Conservation (phyloP, 1,284 basidiomycete genomes). For the Butyriboletus pseudospeciosus region DNA sequence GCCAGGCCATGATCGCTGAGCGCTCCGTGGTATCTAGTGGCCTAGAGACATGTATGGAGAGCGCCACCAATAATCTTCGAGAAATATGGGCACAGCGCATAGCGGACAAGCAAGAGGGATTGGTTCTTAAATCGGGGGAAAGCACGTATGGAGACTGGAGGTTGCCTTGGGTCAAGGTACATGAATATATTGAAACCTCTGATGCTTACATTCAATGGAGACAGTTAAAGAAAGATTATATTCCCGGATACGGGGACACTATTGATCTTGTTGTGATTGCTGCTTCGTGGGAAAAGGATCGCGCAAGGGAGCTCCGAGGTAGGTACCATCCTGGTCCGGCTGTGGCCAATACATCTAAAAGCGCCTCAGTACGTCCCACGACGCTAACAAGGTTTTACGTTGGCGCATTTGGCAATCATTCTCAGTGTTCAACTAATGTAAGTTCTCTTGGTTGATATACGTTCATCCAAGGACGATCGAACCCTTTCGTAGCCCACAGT, state of each 20-base stretch:
- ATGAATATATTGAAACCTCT: neutral
- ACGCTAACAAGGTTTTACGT: conserved; percentile 79
- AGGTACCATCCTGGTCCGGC: conserved; percentile 8
- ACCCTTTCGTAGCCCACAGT: conserved; percentile 31
- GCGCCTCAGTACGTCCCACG: conserved; percentile 57
- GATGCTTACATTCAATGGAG: neutral
- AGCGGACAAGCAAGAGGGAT: conserved; percentile 55
- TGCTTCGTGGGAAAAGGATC: conserved; percentile 72
- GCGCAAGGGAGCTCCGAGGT: conserved; percentile 75
- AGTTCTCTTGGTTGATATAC: conserved; percentile 12
- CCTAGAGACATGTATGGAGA: conserved; percentile 8
- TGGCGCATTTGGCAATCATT: conserved; percentile 50
- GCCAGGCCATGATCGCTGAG: conserved; percentile 61
- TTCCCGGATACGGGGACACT: conserved; percentile 74
- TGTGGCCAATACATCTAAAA: neutral
- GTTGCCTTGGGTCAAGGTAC: conserved; percentile 75
- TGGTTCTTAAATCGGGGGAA: conserved; percentile 73
- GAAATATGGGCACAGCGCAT: conserved; percentile 50
- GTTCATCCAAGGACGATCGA: neutral
- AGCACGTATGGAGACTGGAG: conserved; percentile 61
- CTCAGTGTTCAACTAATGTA: conserved; percentile 37
- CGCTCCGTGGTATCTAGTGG: conserved; percentile 40
- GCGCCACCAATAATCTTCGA: conserved; percentile 33
- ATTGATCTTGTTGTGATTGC: conserved; percentile 75
- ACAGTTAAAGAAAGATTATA: conserved; percentile 72